Base-by-base conservation (phyloP, 441 rosid genomes). In the Syzygium syzygioides region DNA sequence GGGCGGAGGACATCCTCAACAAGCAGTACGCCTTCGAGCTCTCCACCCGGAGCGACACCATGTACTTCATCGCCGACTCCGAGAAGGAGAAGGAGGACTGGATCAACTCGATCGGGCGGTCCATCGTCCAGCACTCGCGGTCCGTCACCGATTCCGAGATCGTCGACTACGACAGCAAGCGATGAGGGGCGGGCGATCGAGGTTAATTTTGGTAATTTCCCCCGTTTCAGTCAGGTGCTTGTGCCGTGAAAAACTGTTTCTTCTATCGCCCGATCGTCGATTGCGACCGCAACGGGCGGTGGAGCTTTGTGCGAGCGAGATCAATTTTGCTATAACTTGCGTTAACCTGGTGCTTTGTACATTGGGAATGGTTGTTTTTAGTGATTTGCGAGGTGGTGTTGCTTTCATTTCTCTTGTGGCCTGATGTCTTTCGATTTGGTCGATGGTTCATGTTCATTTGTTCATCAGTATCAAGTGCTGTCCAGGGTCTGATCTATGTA, bases 1-100 rank as follows among this genome's bases (percentile, higher is more conserved):
- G 97, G 87, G 98, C 98, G 6, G 97, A 96, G 90, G 98, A 97
- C 76, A 89, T 93, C 53, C 91, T 95, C 76, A 93, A 95, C 89
- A 94, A 94, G 88, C 94, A 93, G 86, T 93, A 91, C 91, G 97
- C 97, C 13, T 97, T 97, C 91, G 96, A 95, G 94, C 88, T 95
- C 9, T 93, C 96, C 28, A 93, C 95, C 66, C 91, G 91, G 8
- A 89, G 89, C 32, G 87, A 88, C 60, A 94, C 96, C 71, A 92
- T 95, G 97, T 94, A 92, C 91, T 95, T 95, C 92, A 79, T 95
- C 50, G 97, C 96, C n/a, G 97, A 94, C 86, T 85, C 94, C 5
- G 98, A 97, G 91, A 95, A 94, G 90, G 96, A 96, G 89, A 95
- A 95, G 88, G 97, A 95, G 91, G 98, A 96, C 85, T 96, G 98